A percentile compares a stretch with the other conserved stretches of the same genome.
Evolutionary conservation across 257 asterid genomes (phyloP).

Genomic region (Dorcoceras hygrometricum): DNA sequence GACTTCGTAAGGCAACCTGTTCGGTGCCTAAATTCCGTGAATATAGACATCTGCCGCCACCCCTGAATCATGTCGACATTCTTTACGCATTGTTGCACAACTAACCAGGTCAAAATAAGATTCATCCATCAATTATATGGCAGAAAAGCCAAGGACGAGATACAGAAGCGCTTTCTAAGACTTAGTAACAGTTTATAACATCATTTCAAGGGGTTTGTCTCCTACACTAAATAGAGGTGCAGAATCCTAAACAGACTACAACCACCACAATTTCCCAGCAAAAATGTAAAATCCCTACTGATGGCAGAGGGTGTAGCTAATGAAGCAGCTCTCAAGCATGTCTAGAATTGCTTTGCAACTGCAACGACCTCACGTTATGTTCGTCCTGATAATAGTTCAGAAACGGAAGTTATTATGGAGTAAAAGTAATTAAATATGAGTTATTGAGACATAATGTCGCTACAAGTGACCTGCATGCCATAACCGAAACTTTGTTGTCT

Average conservation of each 20-base stretch:
- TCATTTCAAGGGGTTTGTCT: slow-evolving; percentile 1
- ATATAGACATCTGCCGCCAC: slow-evolving; percentile 9
- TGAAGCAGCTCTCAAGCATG: slow-evolving; percentile 38
- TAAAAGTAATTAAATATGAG: slow-evolving; percentile 13
- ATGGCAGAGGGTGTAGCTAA: neutral
- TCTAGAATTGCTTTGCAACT: slow-evolving; percentile 55
- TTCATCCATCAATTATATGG: neutral
- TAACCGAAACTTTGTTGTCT: slow-evolving; percentile 69
- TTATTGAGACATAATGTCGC: slow-evolving; percentile 13
- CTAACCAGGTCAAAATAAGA: slow-evolving; percentile 1
- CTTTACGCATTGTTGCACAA: neutral
- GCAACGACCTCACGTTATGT: slow-evolving; percentile 56
- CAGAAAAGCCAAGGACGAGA: neutral
- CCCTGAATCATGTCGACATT: neutral
- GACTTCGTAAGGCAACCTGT: neutral
- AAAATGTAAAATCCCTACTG: slow-evolving; percentile 23
- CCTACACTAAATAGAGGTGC: slow-evolving; percentile 3
- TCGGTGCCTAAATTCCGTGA: neutral
- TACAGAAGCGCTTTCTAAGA: neutral
- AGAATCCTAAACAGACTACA: slow-evolving; percentile 15
- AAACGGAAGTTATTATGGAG: slow-evolving; percentile 10
- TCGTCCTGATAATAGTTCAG: slow-evolving; percentile 54
- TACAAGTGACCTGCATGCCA: slow-evolving; percentile 61
- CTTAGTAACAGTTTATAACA: slow-evolving; percentile 18
- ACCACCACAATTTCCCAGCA: slow-evolving; percentile 3